These are phyloP conservation scores for Eucalyptus erythrocorys DNA, from an alignment of 345 rosid species.

Conservation along the genomic window DNA sequence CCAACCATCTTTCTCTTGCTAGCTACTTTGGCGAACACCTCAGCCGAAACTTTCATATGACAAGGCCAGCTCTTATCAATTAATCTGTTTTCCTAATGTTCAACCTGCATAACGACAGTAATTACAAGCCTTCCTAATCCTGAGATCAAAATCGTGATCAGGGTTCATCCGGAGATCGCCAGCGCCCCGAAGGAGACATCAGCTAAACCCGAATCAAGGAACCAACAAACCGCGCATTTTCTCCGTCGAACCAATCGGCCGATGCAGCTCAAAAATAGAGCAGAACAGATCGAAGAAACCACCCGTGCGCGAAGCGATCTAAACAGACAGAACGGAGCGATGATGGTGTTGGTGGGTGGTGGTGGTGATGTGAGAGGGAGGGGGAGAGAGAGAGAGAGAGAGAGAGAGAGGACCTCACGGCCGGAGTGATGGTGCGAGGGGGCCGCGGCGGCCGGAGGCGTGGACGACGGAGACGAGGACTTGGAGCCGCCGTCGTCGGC, in stretches of 20 bases:
- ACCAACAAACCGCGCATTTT: neutral
- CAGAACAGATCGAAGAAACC: neutral
- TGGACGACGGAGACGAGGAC: slow-evolving; percentile 1
- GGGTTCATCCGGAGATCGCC: neutral
- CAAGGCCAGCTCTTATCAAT: neutral
- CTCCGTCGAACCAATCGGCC: neutral
- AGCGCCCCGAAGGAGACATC: neutral
- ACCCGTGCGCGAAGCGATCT: neutral
- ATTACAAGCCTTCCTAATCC: neutral
- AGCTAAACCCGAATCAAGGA: neutral
- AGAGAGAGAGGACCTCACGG: slow-evolving; percentile 3
- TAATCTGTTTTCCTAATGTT: neutral
- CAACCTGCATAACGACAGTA: neutral
- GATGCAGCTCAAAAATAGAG: neutral
- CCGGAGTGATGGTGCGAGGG: slow-evolving; percentile 7
- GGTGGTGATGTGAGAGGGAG: neutral
- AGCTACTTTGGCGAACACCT: neutral
- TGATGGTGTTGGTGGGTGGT: neutral
- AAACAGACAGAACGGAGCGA: neutral
- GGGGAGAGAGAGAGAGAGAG: neutral
- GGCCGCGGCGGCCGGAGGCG: neutral
- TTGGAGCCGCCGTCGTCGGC: slow-evolving; percentile 3
- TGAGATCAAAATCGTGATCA: neutral
- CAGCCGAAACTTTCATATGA: neutral
- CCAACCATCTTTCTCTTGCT: neutral